These are phyloP conservation scores for Suillus americanus DNA, from an alignment of 768 basidiomycete species.

Conservation along the genomic window DNA sequence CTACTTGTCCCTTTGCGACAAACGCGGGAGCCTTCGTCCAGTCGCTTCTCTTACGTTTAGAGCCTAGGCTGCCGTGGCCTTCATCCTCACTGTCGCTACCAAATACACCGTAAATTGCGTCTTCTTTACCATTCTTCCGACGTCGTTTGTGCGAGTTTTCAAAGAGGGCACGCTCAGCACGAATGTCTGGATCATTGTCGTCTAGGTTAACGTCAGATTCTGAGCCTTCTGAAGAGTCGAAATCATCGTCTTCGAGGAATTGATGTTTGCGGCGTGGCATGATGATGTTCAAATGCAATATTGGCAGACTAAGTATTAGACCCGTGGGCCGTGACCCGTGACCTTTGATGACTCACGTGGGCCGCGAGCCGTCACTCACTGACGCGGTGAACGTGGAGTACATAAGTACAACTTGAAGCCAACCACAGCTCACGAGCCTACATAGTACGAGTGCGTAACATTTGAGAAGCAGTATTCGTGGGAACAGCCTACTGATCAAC, in stretches of 20 bases:
- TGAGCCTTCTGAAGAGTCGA: slow-evolving; percentile 64
- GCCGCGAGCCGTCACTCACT: too few species aligned
- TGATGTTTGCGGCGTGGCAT: slow-evolving; percentile 82
- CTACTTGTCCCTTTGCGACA: slow-evolving; percentile 52
- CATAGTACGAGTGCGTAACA: background rate
- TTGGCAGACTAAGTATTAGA: background rate
- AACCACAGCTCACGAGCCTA: background rate
- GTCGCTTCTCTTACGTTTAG: slow-evolving; percentile 47
- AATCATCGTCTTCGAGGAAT: slow-evolving; percentile 70
- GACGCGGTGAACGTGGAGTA: too few species aligned
- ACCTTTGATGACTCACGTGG: too few species aligned
- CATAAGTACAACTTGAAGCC: too few species aligned
- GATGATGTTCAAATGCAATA: background rate
- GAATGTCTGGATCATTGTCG: slow-evolving; percentile 57
- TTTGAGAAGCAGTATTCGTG: background rate
- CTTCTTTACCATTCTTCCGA: slow-evolving; percentile 65
- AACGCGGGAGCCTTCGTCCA: slow-evolving; percentile 82
- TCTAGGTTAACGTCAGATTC: slow-evolving; percentile 49
- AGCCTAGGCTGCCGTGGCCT: slow-evolving; percentile 27
- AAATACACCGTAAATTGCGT: slow-evolving; percentile 76
- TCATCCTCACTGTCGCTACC: slow-evolving; percentile 72
- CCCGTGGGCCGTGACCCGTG: too few species aligned
- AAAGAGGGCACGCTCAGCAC: slow-evolving; percentile 75
- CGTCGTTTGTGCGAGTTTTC: slow-evolving; percentile 78
- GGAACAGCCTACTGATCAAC: background rate